Conservation (phyloP, 768 basidiomycete species). For the Boletus rubescentipes region DNA sequence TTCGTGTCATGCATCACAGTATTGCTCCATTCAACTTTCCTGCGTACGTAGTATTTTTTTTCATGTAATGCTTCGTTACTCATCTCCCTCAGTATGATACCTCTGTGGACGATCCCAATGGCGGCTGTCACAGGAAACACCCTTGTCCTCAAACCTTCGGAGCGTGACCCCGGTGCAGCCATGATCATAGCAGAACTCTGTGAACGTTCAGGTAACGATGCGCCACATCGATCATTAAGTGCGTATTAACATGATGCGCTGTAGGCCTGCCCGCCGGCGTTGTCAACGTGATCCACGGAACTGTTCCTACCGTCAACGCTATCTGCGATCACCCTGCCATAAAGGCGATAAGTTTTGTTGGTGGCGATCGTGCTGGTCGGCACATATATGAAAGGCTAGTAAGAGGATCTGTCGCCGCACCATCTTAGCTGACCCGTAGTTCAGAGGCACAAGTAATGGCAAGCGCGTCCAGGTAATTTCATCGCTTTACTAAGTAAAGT, state of each 20-base stretch:
- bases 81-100: slow-evolving; percentile 72
- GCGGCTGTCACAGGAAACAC: slow-evolving; percentile 91
- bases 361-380: slow-evolving; percentile 87
- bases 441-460: slow-evolving; percentile 77
- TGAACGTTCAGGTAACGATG: slow-evolving; percentile 64
- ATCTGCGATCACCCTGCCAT: slow-evolving; percentile 92
- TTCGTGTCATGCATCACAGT: slow-evolving; percentile 34
- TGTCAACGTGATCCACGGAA: slow-evolving; percentile 89
- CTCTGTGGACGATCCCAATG: slow-evolving; percentile 93
- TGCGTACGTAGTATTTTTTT: slow-evolving; percentile 50
- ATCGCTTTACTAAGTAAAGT: slow-evolving; percentile 9
- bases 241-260: neutral
- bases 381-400: slow-evolving; percentile 86
- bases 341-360: slow-evolving; percentile 96
- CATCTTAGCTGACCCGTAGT: slow-evolving; percentile 4
- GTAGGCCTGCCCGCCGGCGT: slow-evolving; percentile 82
- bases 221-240: neutral
- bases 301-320: slow-evolving; percentile 84
- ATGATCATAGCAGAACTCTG: slow-evolving; percentile 98
- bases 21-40: slow-evolving; percentile 90
- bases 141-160: slow-evolving; percentile 91
- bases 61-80: neutral
- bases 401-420: neutral
- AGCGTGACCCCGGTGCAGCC: slow-evolving; percentile 94
- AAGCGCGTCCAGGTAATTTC: slow-evolving; percentile 76